phyloP scores from a whole-genome alignment of 75 land plant species.

The Azolla pinnata region DNA sequence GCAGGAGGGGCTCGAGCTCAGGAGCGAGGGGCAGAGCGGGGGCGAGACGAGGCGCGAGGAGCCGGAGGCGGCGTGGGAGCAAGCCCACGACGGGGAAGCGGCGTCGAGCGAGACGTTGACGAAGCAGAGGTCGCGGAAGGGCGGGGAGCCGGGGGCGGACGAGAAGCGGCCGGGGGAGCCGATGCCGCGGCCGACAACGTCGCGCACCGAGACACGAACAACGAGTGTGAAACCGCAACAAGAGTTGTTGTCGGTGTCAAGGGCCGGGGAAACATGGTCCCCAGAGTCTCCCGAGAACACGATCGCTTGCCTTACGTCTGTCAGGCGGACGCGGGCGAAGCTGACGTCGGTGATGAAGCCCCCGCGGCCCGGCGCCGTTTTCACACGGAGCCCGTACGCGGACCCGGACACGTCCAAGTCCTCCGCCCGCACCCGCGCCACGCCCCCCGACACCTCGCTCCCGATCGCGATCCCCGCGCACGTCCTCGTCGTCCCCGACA shows the following conservation, averaged over 20 bases:
- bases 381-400: slow-evolving; percentile 46
- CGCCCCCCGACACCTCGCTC: slow-evolving; percentile 85
- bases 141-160: slow-evolving; percentile 21
- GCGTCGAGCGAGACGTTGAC: slow-evolving; percentile 13
- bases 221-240: slow-evolving; percentile 54
- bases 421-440: slow-evolving; percentile 35
- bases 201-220: slow-evolving; percentile 37
- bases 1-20: too few species aligned
- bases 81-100: neutral
- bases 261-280: slow-evolving; percentile 69
- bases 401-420: slow-evolving; percentile 43
- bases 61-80: too few species aligned
- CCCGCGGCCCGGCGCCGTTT: slow-evolving; percentile 66
- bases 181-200: slow-evolving; percentile 50
- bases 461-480: slow-evolving; percentile 74
- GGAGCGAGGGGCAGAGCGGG: too few species aligned
- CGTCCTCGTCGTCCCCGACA: slow-evolving; percentile 56
- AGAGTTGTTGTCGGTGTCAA: too few species aligned
- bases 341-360: slow-evolving; percentile 58
- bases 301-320: slow-evolving; percentile 49
- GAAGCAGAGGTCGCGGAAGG: slow-evolving; percentile 38
- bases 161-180: slow-evolving; percentile 4
- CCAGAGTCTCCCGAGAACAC: slow-evolving; percentile 46
- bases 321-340: slow-evolving; percentile 33
- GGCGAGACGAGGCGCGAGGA: too few species aligned